Base-by-base conservation (phyloP, 208 protist genomes). In the Crithidia bombi region DNA sequence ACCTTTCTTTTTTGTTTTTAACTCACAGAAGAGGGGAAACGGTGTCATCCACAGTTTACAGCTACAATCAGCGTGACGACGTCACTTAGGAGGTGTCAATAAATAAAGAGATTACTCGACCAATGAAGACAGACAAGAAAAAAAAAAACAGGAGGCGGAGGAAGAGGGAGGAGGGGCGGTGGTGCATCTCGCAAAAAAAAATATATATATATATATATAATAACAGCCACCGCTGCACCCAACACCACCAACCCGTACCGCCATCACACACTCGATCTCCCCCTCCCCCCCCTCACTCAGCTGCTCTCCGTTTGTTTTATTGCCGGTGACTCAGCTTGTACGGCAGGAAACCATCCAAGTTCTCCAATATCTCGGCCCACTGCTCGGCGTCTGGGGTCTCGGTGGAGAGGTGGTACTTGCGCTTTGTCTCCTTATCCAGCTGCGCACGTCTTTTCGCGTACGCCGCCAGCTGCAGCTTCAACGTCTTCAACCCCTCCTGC, bases 321-420 rank as follows among this genome's bases (percentile, higher is more conserved):
- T 6, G 46, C 66, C 74, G 70, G 49, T 88, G 43, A 28, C 78
- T 56, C 15, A 49, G 57, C 65, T 92, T 94, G 78, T 94, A 94
- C 12, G 78, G 68, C 30, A 94, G 41, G 54, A 94, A 94, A 17
- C 82, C 89, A 5, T 41, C 65, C 28, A 94, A 68, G 64, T 94
- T 94, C 30, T 92, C 85, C 26, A 61, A 43, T 23, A 94, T 71
- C 67, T 94, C 89, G 3, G 55, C 57, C 86, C 86, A 91, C 69
- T 86, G 73, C 55, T 70, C 82, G 17, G 62, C 69, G 12, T 88
- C 84, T 12, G 80, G 62, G 7, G 82, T 59, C 35, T 81, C 79
- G 4, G 61, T 65, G 6, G 52, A 73, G 2, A 89, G 28, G 9
- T 65, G 63, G 49, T 85, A 81, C 52, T 79, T 64, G 1, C 71